Conservation (phyloP, 2,329 filamentous ascomycete genomes). For the Lasiodiplodia sp. region DNA sequence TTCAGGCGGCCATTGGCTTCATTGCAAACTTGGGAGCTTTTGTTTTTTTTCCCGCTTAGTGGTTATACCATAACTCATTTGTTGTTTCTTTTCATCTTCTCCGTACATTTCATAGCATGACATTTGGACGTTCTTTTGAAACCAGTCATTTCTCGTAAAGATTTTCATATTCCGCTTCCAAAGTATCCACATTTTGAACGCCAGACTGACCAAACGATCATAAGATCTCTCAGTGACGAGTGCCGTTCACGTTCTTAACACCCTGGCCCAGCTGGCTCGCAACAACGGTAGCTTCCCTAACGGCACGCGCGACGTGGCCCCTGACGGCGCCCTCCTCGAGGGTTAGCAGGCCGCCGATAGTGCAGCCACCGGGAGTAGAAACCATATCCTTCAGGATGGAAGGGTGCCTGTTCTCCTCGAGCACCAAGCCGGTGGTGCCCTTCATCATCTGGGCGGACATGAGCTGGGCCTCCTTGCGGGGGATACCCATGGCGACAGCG, state of each 20-base stretch:
- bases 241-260: conserved; percentile 57
- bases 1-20: neutral
- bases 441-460: conserved; percentile 84
- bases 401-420: conserved; percentile 74
- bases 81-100: neutral
- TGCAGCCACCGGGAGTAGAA: conserved; percentile 79
- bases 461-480: conserved; percentile 72
- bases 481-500: conserved; percentile 79
- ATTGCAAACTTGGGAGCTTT: neutral
- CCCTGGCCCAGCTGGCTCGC: conserved; percentile 71
- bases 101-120: neutral
- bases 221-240: conserved; percentile 37
- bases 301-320: conserved; percentile 70
- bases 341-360: conserved; percentile 75
- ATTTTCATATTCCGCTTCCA: neutral
- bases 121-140: neutral
- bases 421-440: conserved; percentile 73
- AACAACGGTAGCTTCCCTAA: conserved; percentile 74
- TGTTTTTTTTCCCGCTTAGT: neutral
- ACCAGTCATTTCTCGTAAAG: neutral
- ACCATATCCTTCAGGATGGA: conserved; percentile 78
- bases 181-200: neutral
- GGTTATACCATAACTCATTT: neutral
- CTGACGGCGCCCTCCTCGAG: conserved; percentile 76
- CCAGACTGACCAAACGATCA: neutral